Evolutionary conservation across 2,329 filamentous ascomycete genomes (phyloP), one percentile per base, ranked within the genome.

Genomic region (Pyrenophora teres): DNA sequence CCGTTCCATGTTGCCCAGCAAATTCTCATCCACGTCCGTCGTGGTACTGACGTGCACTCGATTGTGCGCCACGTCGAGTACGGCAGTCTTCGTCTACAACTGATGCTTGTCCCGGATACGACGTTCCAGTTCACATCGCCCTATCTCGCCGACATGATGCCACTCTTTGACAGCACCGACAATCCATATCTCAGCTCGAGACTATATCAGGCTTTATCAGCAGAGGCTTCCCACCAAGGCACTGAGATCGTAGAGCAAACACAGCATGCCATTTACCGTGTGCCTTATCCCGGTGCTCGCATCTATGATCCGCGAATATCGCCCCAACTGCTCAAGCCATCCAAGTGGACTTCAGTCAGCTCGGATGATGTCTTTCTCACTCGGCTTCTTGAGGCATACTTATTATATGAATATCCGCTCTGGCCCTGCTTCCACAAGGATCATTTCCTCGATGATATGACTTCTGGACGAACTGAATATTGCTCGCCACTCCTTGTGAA

Each of bases 381-480:
- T 10, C 13, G 31, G 23, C 54, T 55, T n/a, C 36, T 60, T n/a
- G 35, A 55, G 21, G 10, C 12, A 2, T 60, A 57, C 15, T 55
- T 60, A 16, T 21, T 50, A 4, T 48, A 52, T 21, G 51, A 57
- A 30, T 57, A 40, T 19, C 47, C 41, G 2, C 46, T 39, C 10
- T 54, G 27, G 23, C 31, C 45, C 4, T 49, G 40, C 25, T 55
- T 60, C 30, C 56, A 60, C 15, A 59, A 55, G 33, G 54, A 60
- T 16, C 15, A 42, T n/a, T 53, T 60, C 23, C 45, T 60, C 12
- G 48, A 50, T 4, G 57, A 57, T 27, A 46, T 60, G 40, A 18
- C 42, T 10, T n/a, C 50, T 16, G 45, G 32, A 32, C 13, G n/a
- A 13, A 25, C 19, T 15, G 43, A 48, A 10, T 50, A 42, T 43